Percentiles rank a stretch among this genome's conserved stretches.
phyloP scores from a whole-genome alignment of 441 rosid species.

The Macaranga tanarius region DNA sequence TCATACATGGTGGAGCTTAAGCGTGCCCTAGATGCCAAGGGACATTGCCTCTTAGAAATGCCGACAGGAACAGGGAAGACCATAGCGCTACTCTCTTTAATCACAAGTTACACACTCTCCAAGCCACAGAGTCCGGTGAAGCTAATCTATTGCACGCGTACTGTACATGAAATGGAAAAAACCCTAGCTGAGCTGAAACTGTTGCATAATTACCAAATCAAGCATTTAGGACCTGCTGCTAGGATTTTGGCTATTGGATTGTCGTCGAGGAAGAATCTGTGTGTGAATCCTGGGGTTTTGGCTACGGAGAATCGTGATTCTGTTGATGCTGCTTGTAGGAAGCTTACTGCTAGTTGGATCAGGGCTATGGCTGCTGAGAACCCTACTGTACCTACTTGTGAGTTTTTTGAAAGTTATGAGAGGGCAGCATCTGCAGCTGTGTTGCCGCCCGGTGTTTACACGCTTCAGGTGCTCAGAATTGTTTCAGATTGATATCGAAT shows the following conservation, averaged over 20 bases:
- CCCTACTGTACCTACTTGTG: slow-evolving; percentile 72
- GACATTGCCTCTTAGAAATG: slow-evolving; percentile 98
- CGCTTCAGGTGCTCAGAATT: slow-evolving; percentile 55
- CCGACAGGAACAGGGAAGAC: slow-evolving; percentile 98
- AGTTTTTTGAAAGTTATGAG: slow-evolving; percentile 81
- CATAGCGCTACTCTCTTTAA: slow-evolving; percentile 84
- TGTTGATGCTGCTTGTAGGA: slow-evolving; percentile 90
- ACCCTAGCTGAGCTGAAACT: slow-evolving; percentile 80
- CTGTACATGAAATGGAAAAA: slow-evolving; percentile 99
- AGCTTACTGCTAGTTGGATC: slow-evolving; percentile 90
- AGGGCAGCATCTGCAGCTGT: slow-evolving; percentile 66
- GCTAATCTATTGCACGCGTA: slow-evolving; percentile 93
- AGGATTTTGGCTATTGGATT: slow-evolving; percentile 74
- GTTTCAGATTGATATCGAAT: not conserved
- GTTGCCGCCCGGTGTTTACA: slow-evolving; percentile 95
- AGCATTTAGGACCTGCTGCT: slow-evolving; percentile 65
- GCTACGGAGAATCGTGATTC: slow-evolving; percentile 89
- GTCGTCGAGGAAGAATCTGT: slow-evolving; percentile 87
- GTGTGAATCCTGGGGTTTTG: slow-evolving; percentile 70
- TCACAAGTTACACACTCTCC: slow-evolving; percentile 75
- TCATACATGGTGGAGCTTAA: slow-evolving; percentile 90
- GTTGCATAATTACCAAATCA: slow-evolving; percentile 67
- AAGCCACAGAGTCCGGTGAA: slow-evolving; percentile 69
- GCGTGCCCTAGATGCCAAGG: slow-evolving; percentile 89
- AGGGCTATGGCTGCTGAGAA: slow-evolving; percentile 72